Evolutionary conservation across 371 early-diverging fungal species (phyloP).

Genomic region (Mortierella sp.): DNA sequence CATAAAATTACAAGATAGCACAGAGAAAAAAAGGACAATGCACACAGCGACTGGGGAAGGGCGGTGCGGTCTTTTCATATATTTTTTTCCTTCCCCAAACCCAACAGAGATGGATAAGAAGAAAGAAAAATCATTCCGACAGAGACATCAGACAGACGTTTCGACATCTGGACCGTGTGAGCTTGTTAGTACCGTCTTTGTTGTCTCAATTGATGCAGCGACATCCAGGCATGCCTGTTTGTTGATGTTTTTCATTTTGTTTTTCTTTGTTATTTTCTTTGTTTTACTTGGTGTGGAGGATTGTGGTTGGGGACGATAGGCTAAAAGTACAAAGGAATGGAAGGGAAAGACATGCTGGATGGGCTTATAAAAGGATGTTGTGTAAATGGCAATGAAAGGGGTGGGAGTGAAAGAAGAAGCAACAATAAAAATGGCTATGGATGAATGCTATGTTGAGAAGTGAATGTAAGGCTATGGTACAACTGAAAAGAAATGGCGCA

Average conservation of each 20-base stretch:
- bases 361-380: background rate
- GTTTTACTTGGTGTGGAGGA: background rate
- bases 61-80: background rate
- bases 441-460: background rate
- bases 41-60: background rate
- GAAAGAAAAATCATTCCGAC: background rate
- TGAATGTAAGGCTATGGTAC: background rate
- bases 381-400: background rate
- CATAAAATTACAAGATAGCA: background rate
- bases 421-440: background rate
- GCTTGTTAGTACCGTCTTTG: background rate
- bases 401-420: background rate
- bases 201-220: background rate
- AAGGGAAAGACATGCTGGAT: slow-evolving; percentile 9
- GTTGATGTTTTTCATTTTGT: background rate
- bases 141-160: background rate
- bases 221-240: background rate
- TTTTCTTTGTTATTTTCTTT: background rate
- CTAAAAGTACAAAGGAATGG: slow-evolving; percentile 1
- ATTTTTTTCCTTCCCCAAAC: background rate
- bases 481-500: slow-evolving; percentile 17
- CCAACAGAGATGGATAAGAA: slow-evolving; percentile 1
- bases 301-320: background rate
- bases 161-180: background rate
- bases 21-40: background rate